Base-by-base conservation (phyloP, 768 basidiomycete genomes). In the Tricholoma matsutake region DNA sequence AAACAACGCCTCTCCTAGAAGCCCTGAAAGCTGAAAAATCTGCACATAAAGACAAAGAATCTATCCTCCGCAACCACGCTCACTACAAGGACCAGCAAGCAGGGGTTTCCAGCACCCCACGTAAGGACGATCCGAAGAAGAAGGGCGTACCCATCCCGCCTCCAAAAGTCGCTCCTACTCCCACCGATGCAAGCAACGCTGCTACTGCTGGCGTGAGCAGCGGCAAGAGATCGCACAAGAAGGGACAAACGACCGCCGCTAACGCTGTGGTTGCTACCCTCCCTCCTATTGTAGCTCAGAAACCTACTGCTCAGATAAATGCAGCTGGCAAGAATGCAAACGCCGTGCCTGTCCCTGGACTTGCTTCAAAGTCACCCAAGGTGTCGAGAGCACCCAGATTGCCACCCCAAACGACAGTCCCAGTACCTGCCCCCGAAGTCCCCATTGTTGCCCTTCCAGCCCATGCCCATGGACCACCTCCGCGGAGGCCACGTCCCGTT, bases 1-100 rank as follows among this genome's bases (percentile, higher is more conserved):
- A 88, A 64, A 89, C 91, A 0, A 97, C 96, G 0, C 96, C 96
- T 0, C 83, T 98, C 20, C 85, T 99, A 52, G 96, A 96, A 69
- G 93, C 95, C 1, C 86, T 98, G 63, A 92, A 94, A 65, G 91
- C 92, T 0, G 89, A 93, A 72, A 91, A 88, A 69, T 80, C 81
- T 6, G 83, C 84, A 0, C 83, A 85, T 67, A 87, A 83, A 67
- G 91, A 90, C 70, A 92, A 86, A 68, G 87, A 88, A 66, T 76
- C 84, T 29, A 91, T 88, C 60, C 76, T 86, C 32, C 84, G 88
- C 39, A 89, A 86, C 59, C 89, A 92, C 39, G 82, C 84, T 0
- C 90, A 89, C 69, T 88, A 89, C 75, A 87, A 86, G 68, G 86
- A 85, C 37, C 71, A 73, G 54, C 64, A 70, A 6, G 69, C 69